Evolutionary conservation across 768 basidiomycete genomes (phyloP).

Genomic region (Leccinum uliginosum): DNA sequence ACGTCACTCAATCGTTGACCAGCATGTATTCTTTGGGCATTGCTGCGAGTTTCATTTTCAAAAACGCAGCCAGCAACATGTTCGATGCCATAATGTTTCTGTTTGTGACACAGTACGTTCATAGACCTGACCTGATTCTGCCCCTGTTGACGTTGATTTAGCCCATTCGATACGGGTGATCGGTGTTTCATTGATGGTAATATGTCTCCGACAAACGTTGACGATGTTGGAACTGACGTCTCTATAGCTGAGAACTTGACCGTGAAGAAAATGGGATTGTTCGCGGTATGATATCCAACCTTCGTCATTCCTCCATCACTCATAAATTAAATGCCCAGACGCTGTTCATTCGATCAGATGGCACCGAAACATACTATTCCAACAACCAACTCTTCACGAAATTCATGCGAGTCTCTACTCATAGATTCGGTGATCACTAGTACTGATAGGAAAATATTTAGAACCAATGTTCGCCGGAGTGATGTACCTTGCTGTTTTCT

Average conservation of each 20-base stretch:
- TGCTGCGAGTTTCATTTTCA: constrained; percentile 79
- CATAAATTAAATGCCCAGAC: constrained; percentile 38
- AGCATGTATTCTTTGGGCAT: constrained; percentile 71
- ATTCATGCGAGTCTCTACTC: constrained; percentile 53
- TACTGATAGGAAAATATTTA: constrained; percentile 20
- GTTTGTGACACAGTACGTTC: constrained; percentile 76
- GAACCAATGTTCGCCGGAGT: constrained; percentile 70
- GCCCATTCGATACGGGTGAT: constrained; percentile 80
- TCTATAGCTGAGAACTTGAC: constrained; percentile 57
- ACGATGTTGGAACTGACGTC: constrained; percentile 6
- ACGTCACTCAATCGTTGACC: constrained; percentile 60
- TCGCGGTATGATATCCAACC: constrained; percentile 46
- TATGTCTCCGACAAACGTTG: constrained; percentile 10
- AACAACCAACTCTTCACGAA: constrained; percentile 72
- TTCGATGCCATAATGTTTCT: constrained; percentile 82
- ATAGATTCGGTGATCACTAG: not conserved
- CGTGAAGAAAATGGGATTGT: constrained; percentile 78
- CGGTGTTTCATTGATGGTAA: constrained; percentile 68
- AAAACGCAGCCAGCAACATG: constrained; percentile 61
- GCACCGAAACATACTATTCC: constrained; percentile 78
- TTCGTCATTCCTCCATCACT: not conserved
- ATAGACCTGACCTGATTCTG: not conserved
- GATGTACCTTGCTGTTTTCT: constrained; percentile 38
- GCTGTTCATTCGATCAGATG: constrained; percentile 66
- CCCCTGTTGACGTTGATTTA: constrained; percentile 22